Evolutionary conservation across 1,139 yeast genomes (phyloP), one percentile per base, ranked within the genome.

Genomic region (Suhomyces wounanorum): DNA sequence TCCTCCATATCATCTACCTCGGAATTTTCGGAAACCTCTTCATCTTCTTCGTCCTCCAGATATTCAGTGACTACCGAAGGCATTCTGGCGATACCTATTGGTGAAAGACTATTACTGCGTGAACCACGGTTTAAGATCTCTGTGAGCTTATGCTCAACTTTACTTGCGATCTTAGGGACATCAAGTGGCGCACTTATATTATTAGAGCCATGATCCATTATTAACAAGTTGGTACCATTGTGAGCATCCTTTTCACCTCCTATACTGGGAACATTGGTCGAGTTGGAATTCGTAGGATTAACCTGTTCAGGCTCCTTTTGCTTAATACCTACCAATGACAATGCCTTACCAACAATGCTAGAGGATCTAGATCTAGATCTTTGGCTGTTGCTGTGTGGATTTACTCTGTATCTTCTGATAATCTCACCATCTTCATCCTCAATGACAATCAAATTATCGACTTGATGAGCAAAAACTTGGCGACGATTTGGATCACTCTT

Each of bases 351-450:
- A 31, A 75, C 69, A 41, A 75, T 64, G 16, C 78, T 66, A 1
- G 64, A 62, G 1, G 78, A 68, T 51, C 79, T 66, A 0, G 59
- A 49, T 43, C 73, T 57, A 13, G 50, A 45, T 26, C 46, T 52
- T 17, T 38, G 45, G 11, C 49, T 26, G 17, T 53, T 56, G 1
- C 59, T 61, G 55, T 83, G 89, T 16, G 81, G 78, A 59, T 85
- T 87, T 49, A 90, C 85, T 59, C 75, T 81, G 69, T 91, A 94
- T 52, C 96, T 78, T 62, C 96, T 82, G 43, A 94, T 75, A 52
- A 94, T 83, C 59, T 94, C 98, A 57, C 99, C 99, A 36, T 91
- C 96, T 44, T 82, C 90, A 63, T 91, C 89, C 67, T 94, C 99
- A 55, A 94, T 86, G 53, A 91, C 78, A 51, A 94, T 82, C 55